Evolutionary conservation across 345 rosid species (phyloP).

Genomic region (Toxicodendron radicans): DNA sequence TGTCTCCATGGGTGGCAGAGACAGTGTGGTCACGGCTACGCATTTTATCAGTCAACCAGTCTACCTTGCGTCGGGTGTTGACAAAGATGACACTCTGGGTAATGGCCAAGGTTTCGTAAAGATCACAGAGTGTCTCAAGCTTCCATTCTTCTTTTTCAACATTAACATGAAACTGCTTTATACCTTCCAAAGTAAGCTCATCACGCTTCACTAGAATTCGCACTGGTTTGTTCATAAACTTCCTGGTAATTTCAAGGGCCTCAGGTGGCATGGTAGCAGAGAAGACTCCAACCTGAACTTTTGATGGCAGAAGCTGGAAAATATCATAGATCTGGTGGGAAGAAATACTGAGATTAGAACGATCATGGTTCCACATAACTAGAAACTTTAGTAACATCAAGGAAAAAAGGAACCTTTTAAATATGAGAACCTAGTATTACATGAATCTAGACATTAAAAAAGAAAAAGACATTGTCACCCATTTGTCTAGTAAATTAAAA

Average conservation of each 20-base stretch:
- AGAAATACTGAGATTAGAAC: conserved; percentile 11
- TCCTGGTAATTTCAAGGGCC: conserved; percentile 79
- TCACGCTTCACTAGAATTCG: conserved; percentile 79
- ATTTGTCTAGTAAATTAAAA: neutral
- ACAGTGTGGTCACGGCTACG: conserved; percentile 68
- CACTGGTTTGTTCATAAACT: conserved; percentile 79
- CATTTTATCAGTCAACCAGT: conserved; percentile 81
- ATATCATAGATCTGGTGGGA: conserved; percentile 64
- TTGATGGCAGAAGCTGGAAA: conserved; percentile 70
- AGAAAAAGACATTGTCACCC: neutral
- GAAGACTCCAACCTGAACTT: conserved; percentile 76
- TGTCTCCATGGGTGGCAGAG: conserved; percentile 75
- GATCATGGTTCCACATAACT: neutral
- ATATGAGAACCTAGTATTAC: neutral
- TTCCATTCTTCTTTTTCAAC: conserved; percentile 82
- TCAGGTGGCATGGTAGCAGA: conserved; percentile 85
- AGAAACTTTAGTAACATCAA: neutral
- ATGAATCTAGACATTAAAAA: neutral
- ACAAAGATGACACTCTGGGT: conserved; percentile 79
- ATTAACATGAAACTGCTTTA: conserved; percentile 68
- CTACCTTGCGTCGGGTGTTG: conserved; percentile 73
- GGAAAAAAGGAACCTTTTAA: neutral
- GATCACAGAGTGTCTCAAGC: conserved; percentile 74
- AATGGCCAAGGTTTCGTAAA: conserved; percentile 71
- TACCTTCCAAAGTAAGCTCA: conserved; percentile 79